Evolutionary conservation across 2,329 filamentous ascomycete genomes (phyloP), one percentile per base, ranked within the genome.

Genomic region (Blastomyces silverae): DNA sequence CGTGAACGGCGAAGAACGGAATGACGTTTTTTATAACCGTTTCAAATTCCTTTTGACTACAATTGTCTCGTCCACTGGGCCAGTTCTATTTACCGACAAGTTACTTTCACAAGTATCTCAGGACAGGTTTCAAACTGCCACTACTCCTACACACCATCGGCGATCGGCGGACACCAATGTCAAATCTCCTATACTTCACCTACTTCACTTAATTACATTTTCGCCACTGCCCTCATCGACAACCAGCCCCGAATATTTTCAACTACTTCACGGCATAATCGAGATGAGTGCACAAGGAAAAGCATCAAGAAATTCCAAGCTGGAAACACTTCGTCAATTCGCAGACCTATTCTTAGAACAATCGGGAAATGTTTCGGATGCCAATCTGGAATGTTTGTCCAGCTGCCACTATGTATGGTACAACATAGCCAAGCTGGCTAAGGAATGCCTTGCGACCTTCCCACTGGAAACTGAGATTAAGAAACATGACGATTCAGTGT

Each of bases 21-120:
- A 73, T 39, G 76, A 78, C 42, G 62, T 66, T 6, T 82, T 81
- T 73, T 79, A 80, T 34, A 76, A 79, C 31, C 79, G 80, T 42
- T 83, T 84, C 67, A 74, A 76, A 22, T 83, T 82, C 64, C 70
- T 88, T 17, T 73, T 83, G 8, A 77, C 78, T 58, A 79, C 76
- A n/a, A 79, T 83, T 20, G 78, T 86, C 15, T 72, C 78, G 13
- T 78, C 77, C 13, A 73, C 86, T 22, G 84, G 84, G 3, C 73
- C 79, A 11, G 75, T 79, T 31, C 78, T 76, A 46, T 85, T 80
- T 73, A 83, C 73, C 53, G 81, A 80, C 72, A 86, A 76, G 69
- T 78, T 76, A 69, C 77, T 79, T 66, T 77, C 71, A 58, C 81
- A 73, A 73, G 84, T 80, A 31, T 86, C 87, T 39, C 76, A 89